Evolutionary conservation across 192 early-diverging fungal genomes (phyloP).

Genomic region (Backusella sp.): DNA sequence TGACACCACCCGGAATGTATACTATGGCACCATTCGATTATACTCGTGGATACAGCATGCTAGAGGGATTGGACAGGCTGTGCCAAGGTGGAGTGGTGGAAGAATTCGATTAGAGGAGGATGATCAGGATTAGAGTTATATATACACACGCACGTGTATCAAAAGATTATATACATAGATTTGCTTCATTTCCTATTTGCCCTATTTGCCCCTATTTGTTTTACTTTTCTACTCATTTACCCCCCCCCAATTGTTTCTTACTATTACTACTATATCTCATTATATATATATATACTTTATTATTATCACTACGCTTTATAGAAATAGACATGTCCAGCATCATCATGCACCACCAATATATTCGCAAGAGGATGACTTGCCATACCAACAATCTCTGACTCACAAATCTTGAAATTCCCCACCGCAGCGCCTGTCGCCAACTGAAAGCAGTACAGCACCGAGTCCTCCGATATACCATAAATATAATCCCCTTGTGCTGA

Average conservation of each 20-base stretch:
- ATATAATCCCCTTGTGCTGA: constrained; percentile 83
- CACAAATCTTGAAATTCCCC: constrained; percentile 46
- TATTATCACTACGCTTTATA: constrained; percentile 50
- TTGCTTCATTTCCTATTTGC: background rate
- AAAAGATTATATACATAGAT: background rate
- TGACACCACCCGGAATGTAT: constrained; percentile 15
- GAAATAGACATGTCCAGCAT: constrained; percentile 63
- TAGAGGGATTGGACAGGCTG: constrained; percentile 26
- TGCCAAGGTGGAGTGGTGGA: constrained; percentile 40
- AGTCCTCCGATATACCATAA: constrained; percentile 74
- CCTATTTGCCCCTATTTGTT: no score
- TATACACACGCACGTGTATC: background rate
- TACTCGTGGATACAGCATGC: constrained; percentile 27
- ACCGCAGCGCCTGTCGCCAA: constrained; percentile 56
- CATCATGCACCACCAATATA: constrained; percentile 64
- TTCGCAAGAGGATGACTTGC: constrained; percentile 84
- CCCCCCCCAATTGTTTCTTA: no score
- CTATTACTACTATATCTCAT: background rate
- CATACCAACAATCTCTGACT: constrained; percentile 76
- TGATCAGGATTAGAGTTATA: constrained; percentile 14
- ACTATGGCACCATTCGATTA: constrained; percentile 1
- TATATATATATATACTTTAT: background rate
- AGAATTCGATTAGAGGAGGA: constrained; percentile 31
- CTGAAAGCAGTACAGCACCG: constrained; percentile 66
- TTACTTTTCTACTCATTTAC: background rate